phyloP scores from a whole-genome alignment of 306 rosid genomes.

The Trichosanthes truncata region DNA sequence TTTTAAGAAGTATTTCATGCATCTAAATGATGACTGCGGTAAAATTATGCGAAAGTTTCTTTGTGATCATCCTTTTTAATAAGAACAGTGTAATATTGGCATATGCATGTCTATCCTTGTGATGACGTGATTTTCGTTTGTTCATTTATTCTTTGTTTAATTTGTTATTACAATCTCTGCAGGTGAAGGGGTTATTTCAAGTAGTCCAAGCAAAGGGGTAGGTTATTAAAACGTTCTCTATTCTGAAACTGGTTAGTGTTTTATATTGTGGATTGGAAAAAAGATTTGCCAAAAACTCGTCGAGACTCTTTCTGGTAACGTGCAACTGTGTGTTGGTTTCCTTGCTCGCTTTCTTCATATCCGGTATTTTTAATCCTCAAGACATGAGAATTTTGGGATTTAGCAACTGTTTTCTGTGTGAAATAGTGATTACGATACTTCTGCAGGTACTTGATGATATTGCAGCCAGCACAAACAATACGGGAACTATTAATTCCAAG shows the following conservation, averaged over 20 bases:
- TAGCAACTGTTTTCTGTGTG: neutral
- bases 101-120: neutral
- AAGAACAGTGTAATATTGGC: neutral
- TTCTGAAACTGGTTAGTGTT: neutral
- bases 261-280: neutral
- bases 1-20: neutral
- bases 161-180: neutral
- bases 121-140: neutral
- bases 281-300: neutral
- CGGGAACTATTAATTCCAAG: neutral
- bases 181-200: constrained; percentile 2
- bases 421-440: neutral
- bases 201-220: constrained; percentile 6
- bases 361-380: neutral
- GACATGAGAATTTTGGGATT: neutral
- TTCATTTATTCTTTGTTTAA: neutral
- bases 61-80: neutral
- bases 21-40: neutral
- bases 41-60: neutral
- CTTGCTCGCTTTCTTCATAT: neutral
- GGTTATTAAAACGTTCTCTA: neutral
- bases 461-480: neutral
- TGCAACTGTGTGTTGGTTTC: neutral
- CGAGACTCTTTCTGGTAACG: neutral
- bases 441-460: constrained; percentile 5